Conservation (phyloP, 2,329 filamentous ascomycete genomes). For the Aureobasidium mangrovei region DNA sequence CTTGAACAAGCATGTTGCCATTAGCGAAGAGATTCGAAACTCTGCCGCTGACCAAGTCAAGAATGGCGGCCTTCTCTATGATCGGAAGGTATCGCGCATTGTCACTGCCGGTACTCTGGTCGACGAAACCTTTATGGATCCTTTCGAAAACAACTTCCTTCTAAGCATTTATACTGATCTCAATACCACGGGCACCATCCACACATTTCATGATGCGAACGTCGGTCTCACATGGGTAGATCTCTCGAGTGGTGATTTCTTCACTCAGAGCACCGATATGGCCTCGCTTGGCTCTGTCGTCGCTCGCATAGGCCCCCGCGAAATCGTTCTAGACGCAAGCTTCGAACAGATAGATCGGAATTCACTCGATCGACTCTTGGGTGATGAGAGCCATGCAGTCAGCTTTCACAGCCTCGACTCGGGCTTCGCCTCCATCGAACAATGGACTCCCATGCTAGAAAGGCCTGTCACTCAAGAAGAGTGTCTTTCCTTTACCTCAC, state of each 20-base stretch:
- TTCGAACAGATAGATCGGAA: constrained; percentile 39
- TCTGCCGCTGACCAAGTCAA: constrained; percentile 60
- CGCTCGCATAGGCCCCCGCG: constrained; percentile 72
- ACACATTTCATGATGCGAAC: constrained; percentile 20
- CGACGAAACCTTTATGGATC: constrained; percentile 95
- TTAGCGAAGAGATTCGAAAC: constrained; percentile 86
- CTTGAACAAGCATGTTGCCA: constrained; percentile 79
- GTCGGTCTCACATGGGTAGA: constrained; percentile 90
- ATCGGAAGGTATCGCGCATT: constrained; percentile 75
- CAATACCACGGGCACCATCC: neutral
- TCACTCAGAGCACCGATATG: constrained; percentile 66
- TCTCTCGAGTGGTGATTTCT: constrained; percentile 89
- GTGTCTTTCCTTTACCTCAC: constrained; percentile 46
- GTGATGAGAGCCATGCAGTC: constrained; percentile 52
- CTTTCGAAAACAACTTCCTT: constrained; percentile 86
- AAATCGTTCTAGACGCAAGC: constrained; percentile 63
- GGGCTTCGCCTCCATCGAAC: constrained; percentile 37
- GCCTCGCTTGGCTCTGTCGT: constrained; percentile 68
- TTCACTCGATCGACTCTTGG: constrained; percentile 23
- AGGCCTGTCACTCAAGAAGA: constrained; percentile 49
- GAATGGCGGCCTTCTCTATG: constrained; percentile 70
- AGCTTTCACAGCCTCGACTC: constrained; percentile 50
- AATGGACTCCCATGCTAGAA: constrained; percentile 74
- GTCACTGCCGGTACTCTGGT: constrained; percentile 93
- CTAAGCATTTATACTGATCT: constrained; percentile 61